phyloP scores from a whole-genome alignment of 306 rosid species.

The Erythrophleum fordii region DNA sequence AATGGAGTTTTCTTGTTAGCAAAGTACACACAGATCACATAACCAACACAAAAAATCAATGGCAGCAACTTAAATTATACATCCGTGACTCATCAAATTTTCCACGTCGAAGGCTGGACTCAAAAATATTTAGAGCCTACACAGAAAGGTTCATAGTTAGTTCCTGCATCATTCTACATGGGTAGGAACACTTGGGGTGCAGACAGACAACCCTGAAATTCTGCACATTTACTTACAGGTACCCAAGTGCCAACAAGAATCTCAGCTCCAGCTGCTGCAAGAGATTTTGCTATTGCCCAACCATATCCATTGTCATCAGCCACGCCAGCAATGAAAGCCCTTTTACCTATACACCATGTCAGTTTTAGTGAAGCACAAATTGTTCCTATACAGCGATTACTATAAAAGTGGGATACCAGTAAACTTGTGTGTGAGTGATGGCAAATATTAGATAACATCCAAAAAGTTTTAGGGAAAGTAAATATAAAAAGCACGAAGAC shows the following conservation, averaged over 20 bases:
- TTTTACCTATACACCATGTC: slow-evolving; percentile 65
- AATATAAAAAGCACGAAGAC: not conserved
- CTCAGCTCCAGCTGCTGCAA: slow-evolving; percentile 98
- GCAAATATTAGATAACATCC: not conserved
- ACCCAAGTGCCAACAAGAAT: slow-evolving; percentile 99
- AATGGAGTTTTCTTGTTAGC: slow-evolving; percentile 38
- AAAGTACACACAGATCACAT: slow-evolving; percentile 19
- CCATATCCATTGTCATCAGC: slow-evolving; percentile 98
- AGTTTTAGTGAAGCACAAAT: slow-evolving; percentile 9
- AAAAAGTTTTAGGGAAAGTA: not conserved
- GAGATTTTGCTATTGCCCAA: slow-evolving; percentile 99
- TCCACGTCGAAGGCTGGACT: slow-evolving; percentile 92
- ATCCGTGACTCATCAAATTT: slow-evolving; percentile 88
- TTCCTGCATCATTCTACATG: slow-evolving; percentile 30
- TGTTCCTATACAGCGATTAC: not conserved
- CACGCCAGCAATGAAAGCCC: slow-evolving; percentile 95
- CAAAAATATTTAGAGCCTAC: slow-evolving; percentile 94
- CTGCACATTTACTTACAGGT: slow-evolving; percentile 70
- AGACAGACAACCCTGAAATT: not conserved
- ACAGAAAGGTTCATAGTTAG: slow-evolving; percentile 35
- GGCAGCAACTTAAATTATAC: slow-evolving; percentile 48
- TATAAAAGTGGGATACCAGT: not conserved
- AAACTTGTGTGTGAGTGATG: not conserved
- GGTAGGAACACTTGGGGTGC: not conserved
- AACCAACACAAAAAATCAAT: not conserved